phyloP scores from a whole-genome alignment of 1,284 basidiomycete genomes.

The Irpex rosettiformis region DNA sequence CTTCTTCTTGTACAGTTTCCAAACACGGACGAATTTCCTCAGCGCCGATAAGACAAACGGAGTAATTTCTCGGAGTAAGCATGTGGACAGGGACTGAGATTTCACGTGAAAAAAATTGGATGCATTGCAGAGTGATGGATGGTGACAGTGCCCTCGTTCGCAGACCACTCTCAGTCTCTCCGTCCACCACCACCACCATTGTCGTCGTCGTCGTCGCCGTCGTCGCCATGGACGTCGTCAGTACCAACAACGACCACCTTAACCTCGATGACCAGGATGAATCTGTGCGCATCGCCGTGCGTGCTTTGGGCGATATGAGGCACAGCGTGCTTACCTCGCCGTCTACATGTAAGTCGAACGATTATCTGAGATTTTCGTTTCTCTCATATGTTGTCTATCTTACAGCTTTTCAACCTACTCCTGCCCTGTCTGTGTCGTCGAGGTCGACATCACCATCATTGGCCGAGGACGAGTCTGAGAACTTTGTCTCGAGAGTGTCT shows the following conservation, averaged over 20 bases:
- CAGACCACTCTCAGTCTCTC: neutral
- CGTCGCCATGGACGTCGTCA: neutral
- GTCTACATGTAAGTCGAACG: constrained; percentile 26
- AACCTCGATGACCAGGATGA: constrained; percentile 43
- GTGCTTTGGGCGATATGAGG: constrained; percentile 68
- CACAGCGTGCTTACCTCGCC: constrained; percentile 36
- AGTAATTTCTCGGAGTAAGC: constrained; percentile 1
- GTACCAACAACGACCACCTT: constrained; percentile 15
- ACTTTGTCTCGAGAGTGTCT: constrained; percentile 50
- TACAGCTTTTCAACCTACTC: constrained; percentile 33
- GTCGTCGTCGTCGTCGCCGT: neutral
- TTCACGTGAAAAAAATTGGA: constrained; percentile 1
- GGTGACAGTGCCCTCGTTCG: neutral
- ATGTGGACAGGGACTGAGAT: neutral
- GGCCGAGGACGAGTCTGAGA: constrained; percentile 25
- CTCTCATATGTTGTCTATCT: neutral
- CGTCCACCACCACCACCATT: neutral
- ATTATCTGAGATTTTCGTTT: constrained; percentile 8
- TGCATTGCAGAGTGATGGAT: neutral
- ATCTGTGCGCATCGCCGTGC: constrained; percentile 63
- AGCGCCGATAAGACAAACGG: neutral
- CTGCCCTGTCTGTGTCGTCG: constrained; percentile 32
- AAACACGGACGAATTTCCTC: neutral
- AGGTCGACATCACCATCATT: constrained; percentile 32
- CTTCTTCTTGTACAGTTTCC: neutral